A percentile compares a stretch with the other conserved stretches of the same genome.
These are phyloP conservation scores for Sclerotinia borealis DNA, from an alignment of 2,329 filamentous ascomycete species.

Conservation along the genomic window DNA sequence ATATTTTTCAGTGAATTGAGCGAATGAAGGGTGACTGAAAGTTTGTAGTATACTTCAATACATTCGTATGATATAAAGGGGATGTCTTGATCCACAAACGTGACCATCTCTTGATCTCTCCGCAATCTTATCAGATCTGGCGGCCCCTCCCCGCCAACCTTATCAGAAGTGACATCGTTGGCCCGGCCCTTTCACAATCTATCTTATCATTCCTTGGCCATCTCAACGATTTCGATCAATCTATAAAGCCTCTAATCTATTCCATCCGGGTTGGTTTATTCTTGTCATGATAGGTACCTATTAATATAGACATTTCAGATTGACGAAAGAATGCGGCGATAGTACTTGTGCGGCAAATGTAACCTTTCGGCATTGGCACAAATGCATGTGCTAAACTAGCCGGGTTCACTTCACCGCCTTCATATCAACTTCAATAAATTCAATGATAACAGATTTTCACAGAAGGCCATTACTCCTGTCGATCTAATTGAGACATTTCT, in stretches of 20 bases:
- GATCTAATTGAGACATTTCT: too few relatives aligned
- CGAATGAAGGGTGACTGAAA: background rate
- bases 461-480: background rate
- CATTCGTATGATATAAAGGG: background rate
- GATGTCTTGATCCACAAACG: background rate
- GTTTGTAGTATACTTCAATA: background rate
- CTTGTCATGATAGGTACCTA: background rate
- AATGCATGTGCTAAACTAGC: background rate
- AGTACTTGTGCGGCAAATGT: too few relatives aligned
- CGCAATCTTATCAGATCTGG: background rate
- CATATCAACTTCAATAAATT: background rate
- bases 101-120: conserved; percentile 1
- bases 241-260: background rate
- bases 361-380: too few relatives aligned
- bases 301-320: too few relatives aligned
- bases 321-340: too few relatives aligned
- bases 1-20: background rate
- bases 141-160: background rate
- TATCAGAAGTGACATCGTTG: background rate
- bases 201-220: background rate
- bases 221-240: background rate
- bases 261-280: background rate
- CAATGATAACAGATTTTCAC: background rate
- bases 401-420: background rate
- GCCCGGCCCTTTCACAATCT: background rate